Evolutionary conservation across 2,329 filamentous ascomycete genomes (phyloP), one percentile per base, ranked within the genome.

Genomic region (Paraconiothyrium sp.): DNA sequence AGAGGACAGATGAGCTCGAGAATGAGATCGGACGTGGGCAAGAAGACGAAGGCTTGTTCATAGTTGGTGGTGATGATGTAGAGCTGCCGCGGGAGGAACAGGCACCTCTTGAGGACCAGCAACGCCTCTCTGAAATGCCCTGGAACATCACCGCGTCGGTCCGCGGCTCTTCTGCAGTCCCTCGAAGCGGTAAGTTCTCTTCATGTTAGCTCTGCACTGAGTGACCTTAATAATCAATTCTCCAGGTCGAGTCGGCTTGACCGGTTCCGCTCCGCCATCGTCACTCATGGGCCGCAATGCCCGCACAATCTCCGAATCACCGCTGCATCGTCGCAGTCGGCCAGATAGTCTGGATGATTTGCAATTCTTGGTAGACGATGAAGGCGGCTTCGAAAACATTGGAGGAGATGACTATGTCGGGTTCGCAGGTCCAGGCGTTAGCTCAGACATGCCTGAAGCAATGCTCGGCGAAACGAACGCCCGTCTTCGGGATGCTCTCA

Each of bases 51-150:
- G 69, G 49, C 5, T 61, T 75, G 39, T 69, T 69, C 50, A 61
- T 73, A 50, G 59, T 62, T n/a, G 66, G 67, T 20, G 73, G 71
- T 10, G 71, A 82, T 65, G 85, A 85, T 9, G 76, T 90, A 22
- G 93, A 96, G 75, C 77, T 92, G 27, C 91, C 89, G 22, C 88
- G 92, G 78, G 87, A 92, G 46, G 90, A 86, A 0, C 86, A 83
- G 0, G 84, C 86, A 0, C 85, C 87, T 8, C 84, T 95, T 57
- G 86, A 88, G 4, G 91, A 96, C 61, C 86, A 89, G 57, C 85
- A 89, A 51, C 84, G 86, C 32, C 86, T 87, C 27, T 87, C 85
- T 4, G 80, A 84, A n/a, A 88, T 91, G 84, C 89, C 89, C 11
- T 92, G 89, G 89, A 91, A 91, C 65, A 79, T 85, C 48, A 86